Conservation (phyloP, 2,329 filamentous ascomycete species). For the Trematosphaeria pertusa region DNA sequence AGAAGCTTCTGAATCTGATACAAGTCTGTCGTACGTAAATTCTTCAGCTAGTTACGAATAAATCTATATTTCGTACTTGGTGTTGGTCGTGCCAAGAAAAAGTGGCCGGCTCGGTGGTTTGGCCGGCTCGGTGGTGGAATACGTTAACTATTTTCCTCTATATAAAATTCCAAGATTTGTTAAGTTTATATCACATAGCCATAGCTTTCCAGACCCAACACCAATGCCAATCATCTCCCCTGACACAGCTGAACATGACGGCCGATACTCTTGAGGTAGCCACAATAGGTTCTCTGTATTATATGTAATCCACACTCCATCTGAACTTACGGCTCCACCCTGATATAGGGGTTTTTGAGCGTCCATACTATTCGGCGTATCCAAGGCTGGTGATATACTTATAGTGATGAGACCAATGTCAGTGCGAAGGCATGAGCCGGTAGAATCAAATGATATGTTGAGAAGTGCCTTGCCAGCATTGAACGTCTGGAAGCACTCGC, state of each 20-base stretch:
- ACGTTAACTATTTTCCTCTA: too few species aligned
- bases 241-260: slow-evolving; percentile 16
- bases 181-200: slow-evolving; percentile 14
- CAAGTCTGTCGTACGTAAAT: too few species aligned
- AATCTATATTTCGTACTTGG: too few species aligned
- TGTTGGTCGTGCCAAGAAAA: too few species aligned
- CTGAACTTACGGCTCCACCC: slow-evolving; percentile 6
- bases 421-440: slow-evolving; percentile 19
- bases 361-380: slow-evolving; percentile 2
- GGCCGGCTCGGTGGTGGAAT: too few species aligned
- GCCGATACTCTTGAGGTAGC: slow-evolving; percentile 21
- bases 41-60: too few species aligned
- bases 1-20: too few species aligned
- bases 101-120: too few species aligned
- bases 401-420: slow-evolving; percentile 19
- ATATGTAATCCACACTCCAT: slow-evolving; percentile 8
- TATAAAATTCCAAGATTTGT: too few species aligned
- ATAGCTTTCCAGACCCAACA: slow-evolving; percentile 17
- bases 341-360: slow-evolving; percentile 13
- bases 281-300: slow-evolving; percentile 15
- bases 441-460: slow-evolving; percentile 19
- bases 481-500: slow-evolving; percentile 19
- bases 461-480: slow-evolving; percentile 2
- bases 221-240: slow-evolving; percentile 19
- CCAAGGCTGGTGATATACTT: slow-evolving; percentile 2